phyloP scores from a whole-genome alignment of 495 filamentous ascomycete genomes.

The Penicillium chermesinum region DNA sequence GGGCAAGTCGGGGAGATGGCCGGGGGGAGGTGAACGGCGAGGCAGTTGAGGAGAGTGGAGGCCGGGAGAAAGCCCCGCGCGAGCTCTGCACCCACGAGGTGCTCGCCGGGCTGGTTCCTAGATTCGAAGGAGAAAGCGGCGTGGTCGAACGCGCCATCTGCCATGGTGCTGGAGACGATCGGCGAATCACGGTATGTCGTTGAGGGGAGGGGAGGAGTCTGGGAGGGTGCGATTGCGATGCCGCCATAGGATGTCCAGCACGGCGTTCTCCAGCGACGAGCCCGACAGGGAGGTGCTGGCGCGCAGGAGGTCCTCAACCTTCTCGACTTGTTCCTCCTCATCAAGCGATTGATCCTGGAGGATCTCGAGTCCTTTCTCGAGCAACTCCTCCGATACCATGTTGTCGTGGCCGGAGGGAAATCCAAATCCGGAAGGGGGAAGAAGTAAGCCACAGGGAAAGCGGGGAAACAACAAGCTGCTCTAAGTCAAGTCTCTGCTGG shows the following conservation, averaged over 20 bases:
- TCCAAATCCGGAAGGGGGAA: conserved; percentile 9
- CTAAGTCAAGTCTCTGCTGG: not conserved
- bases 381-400: conserved; percentile 90
- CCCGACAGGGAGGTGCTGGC: conserved; percentile 72
- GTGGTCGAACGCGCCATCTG: conserved; percentile 73
- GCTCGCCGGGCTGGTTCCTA: conserved; percentile 71
- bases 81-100: conserved; percentile 70
- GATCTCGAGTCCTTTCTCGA: conserved; percentile 83
- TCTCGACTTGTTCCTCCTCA: conserved; percentile 94
- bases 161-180: conserved; percentile 91
- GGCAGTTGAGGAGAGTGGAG: conserved; percentile 42
- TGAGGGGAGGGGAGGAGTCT: conserved; percentile 74
- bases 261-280: conserved; percentile 78
- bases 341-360: conserved; percentile 77
- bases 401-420: conserved; percentile 7
- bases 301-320: conserved; percentile 78
- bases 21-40: conserved; percentile 94
- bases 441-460: conserved; percentile 3
- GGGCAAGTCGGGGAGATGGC: conserved; percentile 85
- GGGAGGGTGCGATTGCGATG: conserved; percentile 73
- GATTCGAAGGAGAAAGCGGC: conserved; percentile 64
- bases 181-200: conserved; percentile 83
- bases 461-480: not conserved
- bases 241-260: conserved; percentile 89
- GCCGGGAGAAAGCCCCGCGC: conserved; percentile 66